A percentile compares a stretch with the other conserved stretches of the same genome.
Evolutionary conservation across 192 early-diverging fungal species (phyloP).

Genomic region (Linnemannia exigua): DNA sequence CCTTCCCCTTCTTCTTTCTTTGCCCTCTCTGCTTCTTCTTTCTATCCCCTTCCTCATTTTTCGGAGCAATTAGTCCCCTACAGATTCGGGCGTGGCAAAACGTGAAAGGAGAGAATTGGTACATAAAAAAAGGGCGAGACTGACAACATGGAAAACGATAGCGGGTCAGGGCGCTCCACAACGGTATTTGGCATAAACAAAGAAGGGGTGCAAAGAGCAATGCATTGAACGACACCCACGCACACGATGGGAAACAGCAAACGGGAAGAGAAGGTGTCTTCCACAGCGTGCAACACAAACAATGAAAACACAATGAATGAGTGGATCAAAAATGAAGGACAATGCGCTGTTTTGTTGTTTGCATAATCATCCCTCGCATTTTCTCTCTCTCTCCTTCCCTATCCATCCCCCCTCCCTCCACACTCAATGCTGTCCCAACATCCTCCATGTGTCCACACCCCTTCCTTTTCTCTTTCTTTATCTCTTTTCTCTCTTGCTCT

Average conservation of each 20-base stretch:
- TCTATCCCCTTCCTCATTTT: background rate
- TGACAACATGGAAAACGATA: background rate
- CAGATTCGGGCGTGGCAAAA: background rate
- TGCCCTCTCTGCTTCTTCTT: background rate
- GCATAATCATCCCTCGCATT: background rate
- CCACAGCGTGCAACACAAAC: slow-evolving; percentile 7
- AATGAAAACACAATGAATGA: background rate
- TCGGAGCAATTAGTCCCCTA: slow-evolving; percentile 6
- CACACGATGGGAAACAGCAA: background rate
- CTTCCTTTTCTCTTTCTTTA: background rate
- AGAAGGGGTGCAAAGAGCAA: background rate
- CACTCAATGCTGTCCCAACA: background rate
- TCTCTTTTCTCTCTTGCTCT: background rate
- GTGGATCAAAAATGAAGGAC: background rate
- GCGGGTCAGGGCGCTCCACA: background rate
- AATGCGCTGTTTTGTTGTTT: background rate
- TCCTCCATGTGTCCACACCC: background rate
- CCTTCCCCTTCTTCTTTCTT: background rate
- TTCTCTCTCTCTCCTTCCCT: background rate
- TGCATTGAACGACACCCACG: background rate
- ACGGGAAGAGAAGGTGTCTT: background rate
- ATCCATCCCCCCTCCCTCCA: background rate
- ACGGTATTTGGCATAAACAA: background rate
- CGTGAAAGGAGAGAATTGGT: background rate
- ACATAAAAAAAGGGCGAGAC: background rate